A percentile compares a stretch with the other conserved stretches of the same genome.
These are phyloP conservation scores for Kokia cookei DNA, from an alignment of 441 rosid species.

Conservation along the genomic window DNA sequence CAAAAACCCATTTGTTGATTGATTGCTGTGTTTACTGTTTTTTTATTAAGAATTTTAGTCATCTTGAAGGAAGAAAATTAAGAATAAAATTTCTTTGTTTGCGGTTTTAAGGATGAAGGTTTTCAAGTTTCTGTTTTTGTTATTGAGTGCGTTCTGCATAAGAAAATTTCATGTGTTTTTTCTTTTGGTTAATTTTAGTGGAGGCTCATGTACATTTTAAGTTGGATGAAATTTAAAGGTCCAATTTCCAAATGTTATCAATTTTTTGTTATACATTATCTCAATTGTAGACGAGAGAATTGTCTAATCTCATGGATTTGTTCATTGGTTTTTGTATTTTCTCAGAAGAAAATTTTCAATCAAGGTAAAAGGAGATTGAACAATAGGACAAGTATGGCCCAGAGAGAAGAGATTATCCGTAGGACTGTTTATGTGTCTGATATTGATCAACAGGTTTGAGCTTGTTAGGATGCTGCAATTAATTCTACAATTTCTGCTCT, in stretches of 20 bases:
- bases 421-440: slow-evolving; percentile 90
- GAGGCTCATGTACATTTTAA: background rate
- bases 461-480: background rate
- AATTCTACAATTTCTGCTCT: background rate
- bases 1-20: background rate
- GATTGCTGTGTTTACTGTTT: background rate
- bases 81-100: background rate
- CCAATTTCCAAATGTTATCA: background rate
- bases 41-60: background rate
- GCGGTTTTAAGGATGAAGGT: background rate
- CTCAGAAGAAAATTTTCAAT: slow-evolving; percentile 52
- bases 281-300: background rate
- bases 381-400: slow-evolving; percentile 80
- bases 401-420: slow-evolving; percentile 71
- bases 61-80: background rate
- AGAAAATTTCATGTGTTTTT: background rate
- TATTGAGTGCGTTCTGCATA: background rate
- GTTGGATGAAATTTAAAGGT: background rate
- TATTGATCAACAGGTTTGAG: slow-evolving; percentile 79
- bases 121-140: background rate
- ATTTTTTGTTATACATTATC: background rate
- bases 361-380: slow-evolving; percentile 69
- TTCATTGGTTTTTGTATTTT: slow-evolving; percentile 12
- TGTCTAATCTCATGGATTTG: background rate
- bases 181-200: background rate